Conservation (phyloP, 164 flowering plant genomes). For the Magnolia changhungtana region DNA sequence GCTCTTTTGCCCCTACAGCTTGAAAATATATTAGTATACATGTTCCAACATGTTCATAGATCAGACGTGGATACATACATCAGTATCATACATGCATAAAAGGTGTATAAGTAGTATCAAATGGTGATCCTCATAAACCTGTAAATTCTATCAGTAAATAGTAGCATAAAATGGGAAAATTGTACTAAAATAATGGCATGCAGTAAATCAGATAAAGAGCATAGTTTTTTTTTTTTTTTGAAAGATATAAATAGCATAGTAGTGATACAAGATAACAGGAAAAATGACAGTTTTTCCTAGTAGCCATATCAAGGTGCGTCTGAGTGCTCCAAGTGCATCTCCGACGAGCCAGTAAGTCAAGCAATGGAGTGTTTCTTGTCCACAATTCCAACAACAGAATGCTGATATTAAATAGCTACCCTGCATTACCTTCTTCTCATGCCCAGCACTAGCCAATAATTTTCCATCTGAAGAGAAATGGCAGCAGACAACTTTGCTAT, state of each 20-base stretch:
- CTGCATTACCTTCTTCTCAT: conserved; percentile 71
- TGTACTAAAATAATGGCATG: neutral
- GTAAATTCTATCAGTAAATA: too few relatives aligned
- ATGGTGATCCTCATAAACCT: too few relatives aligned
- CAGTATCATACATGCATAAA: too few relatives aligned
- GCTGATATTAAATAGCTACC: neutral
- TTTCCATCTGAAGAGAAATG: conserved; percentile 93
- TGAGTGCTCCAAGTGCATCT: neutral
- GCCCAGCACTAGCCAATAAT: conserved; percentile 82
- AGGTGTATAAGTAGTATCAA: too few relatives aligned
- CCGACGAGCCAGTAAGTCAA: neutral
- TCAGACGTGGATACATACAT: too few relatives aligned
- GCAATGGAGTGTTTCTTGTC: neutral
- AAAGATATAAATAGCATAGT: neutral
- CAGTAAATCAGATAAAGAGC: neutral
- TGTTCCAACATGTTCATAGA: too few relatives aligned
- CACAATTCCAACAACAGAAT: neutral
- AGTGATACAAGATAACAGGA: neutral
- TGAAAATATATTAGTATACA: too few relatives aligned
- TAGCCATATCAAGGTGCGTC: neutral
- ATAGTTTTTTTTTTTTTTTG: neutral
- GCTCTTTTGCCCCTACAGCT: too few relatives aligned
- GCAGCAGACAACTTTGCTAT: conserved; percentile 73
- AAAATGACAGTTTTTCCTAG: neutral
- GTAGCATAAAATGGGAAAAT: too few relatives aligned